Percentiles rank a stretch among this genome's conserved stretches.
phyloP scores from a whole-genome alignment of 257 asterid genomes.

The Capsicum rhomboideum region DNA sequence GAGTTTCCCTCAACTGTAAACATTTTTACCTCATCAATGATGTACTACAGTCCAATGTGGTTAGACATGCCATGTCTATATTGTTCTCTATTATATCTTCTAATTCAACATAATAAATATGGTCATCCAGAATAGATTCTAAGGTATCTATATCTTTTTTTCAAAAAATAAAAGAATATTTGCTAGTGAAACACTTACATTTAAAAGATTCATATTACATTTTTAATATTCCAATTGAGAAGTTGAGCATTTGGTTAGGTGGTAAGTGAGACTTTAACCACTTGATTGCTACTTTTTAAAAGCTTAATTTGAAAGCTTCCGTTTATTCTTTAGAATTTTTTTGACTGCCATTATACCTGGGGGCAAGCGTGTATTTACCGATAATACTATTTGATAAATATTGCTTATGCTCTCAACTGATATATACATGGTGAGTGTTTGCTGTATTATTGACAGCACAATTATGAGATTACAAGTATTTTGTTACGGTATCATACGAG shows the following conservation, averaged over 20 bases:
- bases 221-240: too few species aligned
- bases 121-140: not conserved
- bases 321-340: too few species aligned
- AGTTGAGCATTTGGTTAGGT: not conserved
- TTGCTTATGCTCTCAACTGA: not conserved
- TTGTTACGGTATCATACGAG: not conserved
- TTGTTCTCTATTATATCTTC: too few species aligned
- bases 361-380: too few species aligned
- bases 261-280: not conserved
- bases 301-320: not conserved
- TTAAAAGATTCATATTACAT: not conserved
- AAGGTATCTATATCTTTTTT: not conserved
- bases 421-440: not conserved
- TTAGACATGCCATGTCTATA: not conserved
- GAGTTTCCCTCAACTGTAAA: not conserved
- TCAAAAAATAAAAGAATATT: not conserved
- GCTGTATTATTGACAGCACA: not conserved
- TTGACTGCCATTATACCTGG: too few species aligned
- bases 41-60: not conserved
- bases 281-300: not conserved
- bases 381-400: not conserved
- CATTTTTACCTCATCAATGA: not conserved
- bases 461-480: too few species aligned
- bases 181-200: not conserved
- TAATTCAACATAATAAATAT: too few species aligned